A percentile compares a stretch with the other conserved stretches of the same genome.
Evolutionary conservation across 1,139 yeast genomes (phyloP).

Genomic region (Nematodospora anomalae): DNA sequence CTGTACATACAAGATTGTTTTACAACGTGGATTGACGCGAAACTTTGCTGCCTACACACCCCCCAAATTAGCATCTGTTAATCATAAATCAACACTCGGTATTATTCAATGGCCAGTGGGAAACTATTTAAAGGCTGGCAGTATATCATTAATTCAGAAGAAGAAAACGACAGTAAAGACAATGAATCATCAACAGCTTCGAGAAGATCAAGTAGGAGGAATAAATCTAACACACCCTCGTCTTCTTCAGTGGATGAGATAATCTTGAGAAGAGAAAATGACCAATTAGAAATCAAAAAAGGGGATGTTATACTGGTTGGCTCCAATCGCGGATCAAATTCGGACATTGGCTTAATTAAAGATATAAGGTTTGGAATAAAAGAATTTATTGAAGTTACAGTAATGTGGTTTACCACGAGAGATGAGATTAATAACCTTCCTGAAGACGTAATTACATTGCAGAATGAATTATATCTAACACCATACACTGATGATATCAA

Average conservation of each 20-base stretch:
- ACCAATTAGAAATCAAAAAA: slow-evolving; percentile 36
- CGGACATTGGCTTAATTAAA: slow-evolving; percentile 32
- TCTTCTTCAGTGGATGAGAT: slow-evolving; percentile 17
- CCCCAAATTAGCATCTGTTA: too few relatives aligned
- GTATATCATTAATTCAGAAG: slow-evolving; percentile 15
- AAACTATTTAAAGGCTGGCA: slow-evolving; percentile 33
- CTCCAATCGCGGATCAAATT: slow-evolving; percentile 13
- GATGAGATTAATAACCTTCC: slow-evolving; percentile 22
- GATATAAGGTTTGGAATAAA: slow-evolving; percentile 43
- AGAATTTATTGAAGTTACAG: slow-evolving; percentile 37
- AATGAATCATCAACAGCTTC: neutral
- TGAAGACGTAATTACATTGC: slow-evolving; percentile 2
- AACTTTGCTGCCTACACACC: too few relatives aligned
- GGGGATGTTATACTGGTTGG: slow-evolving; percentile 42
- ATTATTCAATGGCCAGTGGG: neutral
- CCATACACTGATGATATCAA: slow-evolving; percentile 35
- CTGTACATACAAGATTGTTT: too few relatives aligned
- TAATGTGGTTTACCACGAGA: slow-evolving; percentile 34
- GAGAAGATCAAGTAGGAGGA: slow-evolving; percentile 19
- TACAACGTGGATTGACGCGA: too few relatives aligned
- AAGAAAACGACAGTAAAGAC: slow-evolving; percentile 1
- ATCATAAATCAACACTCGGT: too few relatives aligned
- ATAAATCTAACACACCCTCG: slow-evolving; percentile 8
- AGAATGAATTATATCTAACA: slow-evolving; percentile 44
- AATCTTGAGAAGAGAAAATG: slow-evolving; percentile 28